A percentile compares a stretch with the other conserved stretches of the same genome.
Evolutionary conservation across 805 yeast genomes (phyloP).

Genomic region (Starmerella sp.): DNA sequence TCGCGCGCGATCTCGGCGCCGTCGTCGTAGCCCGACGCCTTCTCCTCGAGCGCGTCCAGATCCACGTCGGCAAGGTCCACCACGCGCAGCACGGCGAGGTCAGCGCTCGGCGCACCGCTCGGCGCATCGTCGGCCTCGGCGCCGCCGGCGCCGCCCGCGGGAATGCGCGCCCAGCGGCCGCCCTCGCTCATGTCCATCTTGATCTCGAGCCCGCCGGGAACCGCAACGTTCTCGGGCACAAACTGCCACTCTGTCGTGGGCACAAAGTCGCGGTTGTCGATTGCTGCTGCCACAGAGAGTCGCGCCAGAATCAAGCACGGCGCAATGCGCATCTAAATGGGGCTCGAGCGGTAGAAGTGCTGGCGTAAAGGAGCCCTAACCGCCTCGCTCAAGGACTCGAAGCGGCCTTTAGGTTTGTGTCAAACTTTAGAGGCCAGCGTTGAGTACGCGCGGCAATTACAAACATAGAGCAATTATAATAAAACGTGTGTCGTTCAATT

Average conservation of each 20-base stretch:
- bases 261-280: constrained; percentile 33
- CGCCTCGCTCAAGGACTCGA: neutral
- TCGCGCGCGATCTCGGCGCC: constrained; percentile 38
- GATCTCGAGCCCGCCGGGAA: constrained; percentile 74
- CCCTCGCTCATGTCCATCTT: constrained; percentile 65
- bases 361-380: neutral
- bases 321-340: neutral
- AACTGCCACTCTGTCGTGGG: constrained; percentile 61
- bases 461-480: neutral
- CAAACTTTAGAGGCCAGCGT: no score
- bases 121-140: neutral
- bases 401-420: no score
- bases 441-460: neutral
- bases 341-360: no score
- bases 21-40: constrained; percentile 49
- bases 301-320: neutral
- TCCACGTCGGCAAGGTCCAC: constrained; percentile 15
- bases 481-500: no score
- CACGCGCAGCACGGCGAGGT: neutral
- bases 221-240: constrained; percentile 56
- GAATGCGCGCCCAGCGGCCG: constrained; percentile 53
- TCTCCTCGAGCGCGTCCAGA: constrained; percentile 40
- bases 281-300: neutral
- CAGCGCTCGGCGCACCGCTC: neutral
- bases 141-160: constrained; percentile 20